Evolutionary conservation across 2,329 filamentous ascomycete species (phyloP), one percentile per base, ranked within the genome.

Genomic region (Trichoderma guizhouense): DNA sequence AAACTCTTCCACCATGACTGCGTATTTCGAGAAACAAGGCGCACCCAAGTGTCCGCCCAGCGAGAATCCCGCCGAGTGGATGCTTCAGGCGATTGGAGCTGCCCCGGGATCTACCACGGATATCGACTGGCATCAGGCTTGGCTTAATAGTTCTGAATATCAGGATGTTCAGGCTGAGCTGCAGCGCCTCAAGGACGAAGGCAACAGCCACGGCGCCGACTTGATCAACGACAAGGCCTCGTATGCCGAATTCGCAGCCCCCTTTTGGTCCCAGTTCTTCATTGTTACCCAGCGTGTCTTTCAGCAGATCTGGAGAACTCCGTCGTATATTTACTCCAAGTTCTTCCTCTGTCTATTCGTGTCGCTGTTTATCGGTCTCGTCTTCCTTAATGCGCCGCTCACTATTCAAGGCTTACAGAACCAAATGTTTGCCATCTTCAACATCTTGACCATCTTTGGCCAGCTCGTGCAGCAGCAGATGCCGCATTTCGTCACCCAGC

Each of bases 261-360:
- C 91, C 0, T 91, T 93, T 76, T 74, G 69, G 2, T 76, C 82
- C 6, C 92, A 95, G 76, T 80, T 93, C 9, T 83, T 81, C 55
- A 84, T 89, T 72, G 90, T 91, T 47, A 86, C 87, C 11, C 78
- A 84, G 55, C 90, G 92, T 73, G 89, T 93, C 14, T 93, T 93
- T 80, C 86, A 92, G 76, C 92, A 94, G 79, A 93, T 93, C 83
- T 95, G 92, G 92, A 88, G 92, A 66, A 92, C 87, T 1, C 92
- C 92, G 0, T 85, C 87, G 1, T 95, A 94, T 81, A 90, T 95
- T 76, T 93, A 92, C 82, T 88, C 89, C 69, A 94, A 94, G 81
- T 76, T 86, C 1, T 79, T 86, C 6, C 1, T 86, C 93, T 26
- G 89, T 87, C 73, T 81, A 86, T 12, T 12, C 5, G 39, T 34